Conservation (phyloP, 2,329 filamentous ascomycete species). For the Xylariaceae sp. region DNA sequence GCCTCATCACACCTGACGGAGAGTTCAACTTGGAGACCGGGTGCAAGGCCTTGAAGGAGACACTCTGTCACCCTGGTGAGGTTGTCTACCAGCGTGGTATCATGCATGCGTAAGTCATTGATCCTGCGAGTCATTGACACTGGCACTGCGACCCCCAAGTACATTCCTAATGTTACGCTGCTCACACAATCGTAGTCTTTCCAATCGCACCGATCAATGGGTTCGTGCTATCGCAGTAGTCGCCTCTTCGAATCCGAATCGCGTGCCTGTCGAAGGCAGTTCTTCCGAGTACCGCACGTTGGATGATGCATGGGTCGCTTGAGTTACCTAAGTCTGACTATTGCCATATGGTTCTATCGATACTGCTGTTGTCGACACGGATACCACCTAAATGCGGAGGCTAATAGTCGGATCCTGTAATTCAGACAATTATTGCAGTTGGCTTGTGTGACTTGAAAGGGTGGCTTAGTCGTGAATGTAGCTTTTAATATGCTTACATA, state of each 20-base stretch:
- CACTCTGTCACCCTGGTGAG: conserved; percentile 26
- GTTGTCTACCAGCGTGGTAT: conserved; percentile 30
- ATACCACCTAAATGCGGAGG: no score
- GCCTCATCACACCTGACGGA: conserved; percentile 25
- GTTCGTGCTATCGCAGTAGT: conserved; percentile 24
- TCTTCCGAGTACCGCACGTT: conserved; percentile 13
- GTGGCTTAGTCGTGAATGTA: no score
- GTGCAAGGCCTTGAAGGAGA: conserved; percentile 26
- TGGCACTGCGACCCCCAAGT: neutral
- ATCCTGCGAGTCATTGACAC: neutral
- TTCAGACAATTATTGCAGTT: no score
- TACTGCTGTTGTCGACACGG: conserved; percentile 17
- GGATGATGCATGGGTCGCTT: conserved; percentile 20
- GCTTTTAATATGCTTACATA: no score
- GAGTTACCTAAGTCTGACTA: conserved; percentile 12
- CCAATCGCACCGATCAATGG: conserved; percentile 28
- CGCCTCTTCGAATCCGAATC: conserved; percentile 22
- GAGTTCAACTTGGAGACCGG: conserved; percentile 25
- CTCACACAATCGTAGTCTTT: conserved; percentile 17
- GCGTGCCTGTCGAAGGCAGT: conserved; percentile 16
- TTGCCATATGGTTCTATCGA: conserved; percentile 2
- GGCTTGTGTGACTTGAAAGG: no score
- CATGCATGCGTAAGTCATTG: conserved; percentile 31
- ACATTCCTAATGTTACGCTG: neutral
- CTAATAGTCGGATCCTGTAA: conserved; percentile 13